Evolutionary conservation across 2,329 filamentous ascomycete genomes (phyloP).

Genomic region (Sclerotinia subarctica): DNA sequence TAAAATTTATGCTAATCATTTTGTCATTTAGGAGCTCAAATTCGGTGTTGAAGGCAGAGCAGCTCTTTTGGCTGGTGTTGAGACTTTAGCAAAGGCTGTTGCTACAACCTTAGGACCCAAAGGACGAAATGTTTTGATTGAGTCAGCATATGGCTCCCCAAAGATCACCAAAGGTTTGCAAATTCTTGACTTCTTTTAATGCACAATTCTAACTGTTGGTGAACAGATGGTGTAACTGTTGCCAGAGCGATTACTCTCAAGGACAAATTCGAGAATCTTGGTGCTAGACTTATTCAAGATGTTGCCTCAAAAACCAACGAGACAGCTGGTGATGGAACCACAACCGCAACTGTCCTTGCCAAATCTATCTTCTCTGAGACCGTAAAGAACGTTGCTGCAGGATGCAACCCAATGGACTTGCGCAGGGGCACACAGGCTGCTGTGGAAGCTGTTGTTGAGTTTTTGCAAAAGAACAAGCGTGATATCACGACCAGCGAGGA

Average conservation of each 20-base stretch:
- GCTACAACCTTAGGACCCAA: constrained; percentile 96
- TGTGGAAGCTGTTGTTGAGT: constrained; percentile 91
- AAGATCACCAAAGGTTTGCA: constrained; percentile 97
- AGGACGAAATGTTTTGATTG: constrained; percentile 96
- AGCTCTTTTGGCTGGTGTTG: constrained; percentile 85
- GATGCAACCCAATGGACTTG: constrained; percentile 99
- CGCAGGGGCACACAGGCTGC: constrained; percentile 95
- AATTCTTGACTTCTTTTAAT: neutral
- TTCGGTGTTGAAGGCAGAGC: constrained; percentile 95
- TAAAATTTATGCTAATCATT: constrained; percentile 1
- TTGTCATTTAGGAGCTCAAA: constrained; percentile 76
- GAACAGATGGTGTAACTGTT: constrained; percentile 78
- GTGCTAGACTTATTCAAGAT: constrained; percentile 92
- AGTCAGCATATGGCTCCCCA: constrained; percentile 96
- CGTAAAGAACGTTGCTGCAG: constrained; percentile 98
- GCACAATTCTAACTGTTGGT: neutral
- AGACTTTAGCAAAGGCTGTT: constrained; percentile 94
- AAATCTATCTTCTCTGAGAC: constrained; percentile 99
- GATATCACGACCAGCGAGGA: constrained; percentile 97
- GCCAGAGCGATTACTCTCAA: constrained; percentile 87
- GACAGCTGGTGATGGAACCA: constrained; percentile 96
- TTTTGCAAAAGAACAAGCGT: constrained; percentile 91
- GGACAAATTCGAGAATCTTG: constrained; percentile 99
- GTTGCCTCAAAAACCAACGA: constrained; percentile 99
- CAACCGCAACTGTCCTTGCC: constrained; percentile 93